Base-by-base conservation (phyloP, 805 yeast genomes). In the Monosporozyma servazzii region DNA sequence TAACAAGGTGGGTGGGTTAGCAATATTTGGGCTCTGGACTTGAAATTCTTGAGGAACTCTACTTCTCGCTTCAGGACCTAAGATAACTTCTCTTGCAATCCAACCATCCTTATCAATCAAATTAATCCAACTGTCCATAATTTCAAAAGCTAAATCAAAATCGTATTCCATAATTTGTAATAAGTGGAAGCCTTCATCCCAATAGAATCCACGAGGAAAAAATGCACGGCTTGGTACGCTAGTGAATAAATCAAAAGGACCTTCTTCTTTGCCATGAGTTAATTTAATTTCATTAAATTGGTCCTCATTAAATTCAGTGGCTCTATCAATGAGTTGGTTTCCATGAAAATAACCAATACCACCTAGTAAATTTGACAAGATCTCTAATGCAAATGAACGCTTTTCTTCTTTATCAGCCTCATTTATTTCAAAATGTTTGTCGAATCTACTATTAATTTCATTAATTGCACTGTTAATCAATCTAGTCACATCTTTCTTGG, bases 111-210 rank as follows among this genome's bases (percentile, higher is more conserved):
- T 64, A 1, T 83, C 86, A 54, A 89, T 87, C 41, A 87, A 69
- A 37, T 76, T 68, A 64, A 91, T 87, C 99, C 99, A 93, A 48
- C 96, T 86, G 61, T 82, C 76, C 52, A 90, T 64, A 17, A 93
- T 82, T 56, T 88, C 93, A 54, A 89, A 72, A 0, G 81, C 87
- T 44, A 90, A 71, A 61, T 88, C 96, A 15, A 86, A 75, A 67
- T 93, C 98, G 64, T 84, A 90, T 47, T 84, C 84, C 58, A 86
- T 67, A 39, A 93, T 71, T 7, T 95, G 95, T 41, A 90, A 72
- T 53, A 91, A 72, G 66, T 91, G 96, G 68, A 93, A 93, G 0
- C 99, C 99, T 69, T 93, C 99, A 68, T 93, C 99, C 99, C 99
- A 93, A 63, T 87, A 88, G 63, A 93, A 93, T 0, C 99, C 99